phyloP scores from a whole-genome alignment of 2,329 filamentous ascomycete species.

The Sporothrix euskadiensis region DNA sequence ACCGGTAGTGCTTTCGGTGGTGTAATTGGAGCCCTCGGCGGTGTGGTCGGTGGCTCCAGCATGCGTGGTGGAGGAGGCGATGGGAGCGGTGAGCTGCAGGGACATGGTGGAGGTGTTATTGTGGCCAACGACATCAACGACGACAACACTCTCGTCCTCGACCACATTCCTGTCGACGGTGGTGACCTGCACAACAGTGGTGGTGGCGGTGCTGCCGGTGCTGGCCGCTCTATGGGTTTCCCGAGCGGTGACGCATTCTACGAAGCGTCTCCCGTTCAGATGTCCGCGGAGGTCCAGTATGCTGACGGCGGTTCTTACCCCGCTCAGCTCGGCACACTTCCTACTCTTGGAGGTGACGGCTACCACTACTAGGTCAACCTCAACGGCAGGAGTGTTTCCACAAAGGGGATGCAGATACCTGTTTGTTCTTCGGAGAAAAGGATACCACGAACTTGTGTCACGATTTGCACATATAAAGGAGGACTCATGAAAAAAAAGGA shows the following conservation, averaged over 20 bases:
- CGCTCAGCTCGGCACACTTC: not conserved
- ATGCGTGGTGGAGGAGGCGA: conserved; percentile 2
- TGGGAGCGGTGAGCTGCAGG: not conserved
- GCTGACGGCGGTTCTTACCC: not conserved
- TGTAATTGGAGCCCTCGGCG: not conserved
- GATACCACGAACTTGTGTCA: not conserved
- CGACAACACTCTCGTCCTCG: conserved; percentile 9
- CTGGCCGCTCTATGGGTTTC: not conserved
- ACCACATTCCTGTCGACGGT: conserved; percentile 2
- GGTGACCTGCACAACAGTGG: not conserved
- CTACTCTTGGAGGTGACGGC: not conserved
- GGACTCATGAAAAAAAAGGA: not conserved
- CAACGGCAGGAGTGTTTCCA: not conserved
- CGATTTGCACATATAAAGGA: not conserved
- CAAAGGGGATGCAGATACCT: not conserved
- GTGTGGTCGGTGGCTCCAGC: not conserved
- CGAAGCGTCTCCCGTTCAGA: not conserved
- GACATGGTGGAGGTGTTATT: not conserved
- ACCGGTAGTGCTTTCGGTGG: not conserved
- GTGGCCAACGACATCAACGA: not conserved
- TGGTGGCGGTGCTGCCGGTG: not conserved
- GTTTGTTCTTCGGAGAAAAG: not conserved
- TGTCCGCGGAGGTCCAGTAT: not conserved
- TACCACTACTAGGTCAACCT: conserved; percentile 8
- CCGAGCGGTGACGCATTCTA: not conserved